Conservation (phyloP, 495 filamentous ascomycete species). For the Penicillium steckii region DNA sequence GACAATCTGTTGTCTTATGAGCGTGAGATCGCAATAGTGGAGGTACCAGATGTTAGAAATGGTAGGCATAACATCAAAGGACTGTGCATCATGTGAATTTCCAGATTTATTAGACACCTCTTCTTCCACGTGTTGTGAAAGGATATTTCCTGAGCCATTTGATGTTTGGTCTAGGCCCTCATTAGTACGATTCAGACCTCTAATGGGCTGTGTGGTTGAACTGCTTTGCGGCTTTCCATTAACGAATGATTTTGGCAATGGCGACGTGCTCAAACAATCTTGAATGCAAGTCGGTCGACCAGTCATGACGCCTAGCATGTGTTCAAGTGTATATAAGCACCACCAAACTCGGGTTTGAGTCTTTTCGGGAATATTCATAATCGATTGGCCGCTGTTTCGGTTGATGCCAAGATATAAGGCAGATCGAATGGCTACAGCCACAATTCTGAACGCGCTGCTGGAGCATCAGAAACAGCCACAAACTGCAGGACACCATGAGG, state of each 20-base stretch:
- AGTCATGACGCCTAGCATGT: slow-evolving; percentile 58
- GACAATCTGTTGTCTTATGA: neutral
- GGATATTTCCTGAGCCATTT: neutral
- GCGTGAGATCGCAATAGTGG: neutral
- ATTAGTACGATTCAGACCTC: slow-evolving; percentile 27
- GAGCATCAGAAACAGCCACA: no score
- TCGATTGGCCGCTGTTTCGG: slow-evolving; percentile 44
- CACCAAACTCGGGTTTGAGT: slow-evolving; percentile 61
- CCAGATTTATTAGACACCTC: neutral
- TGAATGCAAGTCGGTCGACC: slow-evolving; percentile 56
- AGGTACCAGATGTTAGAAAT: neutral
- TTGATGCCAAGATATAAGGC: neutral
- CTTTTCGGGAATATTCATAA: slow-evolving; percentile 52
- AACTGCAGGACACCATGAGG: no score
- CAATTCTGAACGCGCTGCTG: neutral
- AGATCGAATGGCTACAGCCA: neutral
- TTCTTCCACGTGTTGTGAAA: neutral
- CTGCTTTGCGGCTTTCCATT: slow-evolving; percentile 40
- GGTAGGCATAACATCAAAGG: neutral
- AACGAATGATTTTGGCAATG: slow-evolving; percentile 53
- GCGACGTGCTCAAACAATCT: slow-evolving; percentile 43
- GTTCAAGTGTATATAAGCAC: slow-evolving; percentile 58
- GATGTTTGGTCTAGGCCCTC: neutral
- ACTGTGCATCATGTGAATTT: neutral
- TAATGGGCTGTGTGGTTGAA: slow-evolving; percentile 22